Evolutionary conservation across 176 grass and related monocot species (phyloP).

Genomic region (Oryza rufipogon): DNA sequence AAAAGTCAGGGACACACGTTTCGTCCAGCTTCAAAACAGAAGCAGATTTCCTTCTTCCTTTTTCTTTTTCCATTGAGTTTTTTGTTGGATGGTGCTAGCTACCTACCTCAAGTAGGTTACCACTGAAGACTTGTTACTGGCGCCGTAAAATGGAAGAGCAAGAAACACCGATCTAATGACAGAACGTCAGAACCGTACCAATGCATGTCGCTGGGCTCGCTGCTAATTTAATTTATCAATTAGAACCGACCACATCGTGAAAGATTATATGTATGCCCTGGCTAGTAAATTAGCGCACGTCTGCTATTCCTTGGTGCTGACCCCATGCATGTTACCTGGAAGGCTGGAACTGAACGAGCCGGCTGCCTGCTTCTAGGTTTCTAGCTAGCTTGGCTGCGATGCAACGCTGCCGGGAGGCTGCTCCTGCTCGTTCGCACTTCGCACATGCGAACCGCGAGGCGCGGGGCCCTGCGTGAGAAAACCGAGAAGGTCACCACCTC

Average conservation of each 20-base stretch:
- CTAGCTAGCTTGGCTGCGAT: neutral
- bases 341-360: neutral
- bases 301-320: neutral
- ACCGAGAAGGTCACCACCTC: neutral
- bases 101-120: too few species aligned
- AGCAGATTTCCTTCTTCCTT: too few species aligned
- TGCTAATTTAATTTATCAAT: neutral
- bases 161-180: neutral
- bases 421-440: neutral
- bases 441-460: conserved; percentile 20
- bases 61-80: too few species aligned
- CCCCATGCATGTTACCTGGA: neutral
- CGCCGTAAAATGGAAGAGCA: neutral
- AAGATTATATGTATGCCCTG: neutral
- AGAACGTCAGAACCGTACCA: neutral
- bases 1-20: too few species aligned
- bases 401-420: neutral
- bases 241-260: neutral
- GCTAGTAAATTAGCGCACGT: neutral
- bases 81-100: too few species aligned
- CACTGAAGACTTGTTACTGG: neutral
- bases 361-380: too few species aligned
- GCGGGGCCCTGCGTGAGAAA: neutral
- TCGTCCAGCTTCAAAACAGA: too few species aligned
- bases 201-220: neutral